Evolutionary conservation across 1,284 basidiomycete species (phyloP).

Genomic region (Blastosporella zonata): DNA sequence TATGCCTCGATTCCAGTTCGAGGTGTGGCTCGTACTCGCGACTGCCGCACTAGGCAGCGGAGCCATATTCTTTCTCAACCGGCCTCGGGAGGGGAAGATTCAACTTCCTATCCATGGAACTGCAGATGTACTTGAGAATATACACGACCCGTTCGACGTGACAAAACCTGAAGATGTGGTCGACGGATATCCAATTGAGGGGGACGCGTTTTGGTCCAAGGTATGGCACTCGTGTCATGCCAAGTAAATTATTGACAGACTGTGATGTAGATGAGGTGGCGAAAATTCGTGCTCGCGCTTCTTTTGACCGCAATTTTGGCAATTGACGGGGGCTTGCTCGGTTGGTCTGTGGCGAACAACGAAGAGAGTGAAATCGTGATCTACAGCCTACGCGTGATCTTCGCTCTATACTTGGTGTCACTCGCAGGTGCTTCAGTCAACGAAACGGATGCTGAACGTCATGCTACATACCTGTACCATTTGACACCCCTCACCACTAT

Average conservation of each 20-base stretch:
- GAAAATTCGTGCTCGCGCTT: slow-evolving; percentile 51
- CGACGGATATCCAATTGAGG: slow-evolving; percentile 76
- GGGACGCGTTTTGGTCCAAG: slow-evolving; percentile 67
- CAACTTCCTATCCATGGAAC: slow-evolving; percentile 47
- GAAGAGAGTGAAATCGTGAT: slow-evolving; percentile 35
- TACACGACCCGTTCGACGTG: slow-evolving; percentile 74
- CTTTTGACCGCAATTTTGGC: slow-evolving; percentile 44
- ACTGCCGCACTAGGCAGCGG: slow-evolving; percentile 44
- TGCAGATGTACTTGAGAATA: slow-evolving; percentile 26
- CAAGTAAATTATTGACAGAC: background rate
- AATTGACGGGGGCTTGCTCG: slow-evolving; percentile 51
- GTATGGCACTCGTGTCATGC: slow-evolving; percentile 38
- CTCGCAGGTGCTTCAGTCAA: slow-evolving; percentile 53
- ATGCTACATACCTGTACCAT: slow-evolving; percentile 66
- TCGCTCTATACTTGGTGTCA: slow-evolving; percentile 59
- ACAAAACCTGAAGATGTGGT: slow-evolving; percentile 65
- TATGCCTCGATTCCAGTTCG: slow-evolving; percentile 64
- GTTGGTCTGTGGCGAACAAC: slow-evolving; percentile 45
- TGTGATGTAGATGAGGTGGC: slow-evolving; percentile 46
- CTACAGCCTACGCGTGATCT: slow-evolving; percentile 49
- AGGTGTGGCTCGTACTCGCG: slow-evolving; percentile 49
- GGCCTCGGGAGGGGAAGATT: slow-evolving; percentile 49
- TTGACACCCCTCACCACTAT: slow-evolving; percentile 56
- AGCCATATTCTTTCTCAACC: slow-evolving; percentile 36
- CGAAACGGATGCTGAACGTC: slow-evolving; percentile 45